Evolutionary conservation across 306 rosid species (phyloP).

Genomic region (Dalbergia cultrata): DNA sequence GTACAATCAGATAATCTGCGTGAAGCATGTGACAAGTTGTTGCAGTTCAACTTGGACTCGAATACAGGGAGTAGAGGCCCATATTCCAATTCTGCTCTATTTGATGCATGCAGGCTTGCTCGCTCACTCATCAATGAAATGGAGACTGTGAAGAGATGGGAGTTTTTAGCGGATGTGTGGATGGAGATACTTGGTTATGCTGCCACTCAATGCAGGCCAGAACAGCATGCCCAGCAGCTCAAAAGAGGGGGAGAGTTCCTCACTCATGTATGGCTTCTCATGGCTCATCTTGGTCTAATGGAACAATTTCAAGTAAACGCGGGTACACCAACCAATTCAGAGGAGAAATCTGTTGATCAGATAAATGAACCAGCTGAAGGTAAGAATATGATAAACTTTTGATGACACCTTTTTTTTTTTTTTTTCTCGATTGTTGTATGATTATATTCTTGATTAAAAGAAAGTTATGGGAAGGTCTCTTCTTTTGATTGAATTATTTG

Average conservation of each 20-base stretch:
- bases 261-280: slow-evolving; percentile 37
- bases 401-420: not conserved
- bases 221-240: slow-evolving; percentile 41
- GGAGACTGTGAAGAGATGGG: not conserved
- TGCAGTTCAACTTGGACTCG: not conserved
- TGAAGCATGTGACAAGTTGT: not conserved
- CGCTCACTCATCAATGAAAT: not conserved
- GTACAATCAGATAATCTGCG: not conserved
- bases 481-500: not conserved
- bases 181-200: slow-evolving; percentile 21
- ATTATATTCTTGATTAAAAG: no score
- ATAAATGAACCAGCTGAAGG: not conserved
- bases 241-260: slow-evolving; percentile 34
- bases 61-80: not conserved
- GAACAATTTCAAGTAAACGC: slow-evolving; percentile 22
- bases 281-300: slow-evolving; percentile 32
- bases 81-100: slow-evolving; percentile 1
- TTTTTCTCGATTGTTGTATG: not conserved
- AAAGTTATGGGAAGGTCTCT: no score
- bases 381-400: not conserved
- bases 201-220: not conserved
- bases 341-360: not conserved
- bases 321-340: no score
- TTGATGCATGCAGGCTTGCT: slow-evolving; percentile 23
- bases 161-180: slow-evolving; percentile 17